Percentiles rank a stretch among this genome's conserved stretches.
Conservation (phyloP, 352 stramenopile species). For the Pythium scleroteichum region DNA sequence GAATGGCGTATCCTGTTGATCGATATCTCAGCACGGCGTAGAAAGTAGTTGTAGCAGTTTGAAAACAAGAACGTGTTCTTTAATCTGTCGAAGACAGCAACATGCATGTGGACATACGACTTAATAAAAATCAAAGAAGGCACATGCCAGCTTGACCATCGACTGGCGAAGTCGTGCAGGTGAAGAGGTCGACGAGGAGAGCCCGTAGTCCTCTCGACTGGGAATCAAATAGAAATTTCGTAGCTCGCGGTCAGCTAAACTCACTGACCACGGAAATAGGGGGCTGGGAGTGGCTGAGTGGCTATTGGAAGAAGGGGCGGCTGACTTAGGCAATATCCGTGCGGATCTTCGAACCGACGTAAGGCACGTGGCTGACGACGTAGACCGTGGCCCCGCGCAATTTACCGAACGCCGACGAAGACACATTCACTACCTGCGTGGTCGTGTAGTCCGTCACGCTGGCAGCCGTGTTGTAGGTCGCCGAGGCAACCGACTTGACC, state of each 20-base stretch:
- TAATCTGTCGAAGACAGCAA: neutral
- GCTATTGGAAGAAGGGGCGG: neutral
- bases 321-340: constrained; percentile 30
- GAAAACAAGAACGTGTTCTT: constrained; percentile 3
- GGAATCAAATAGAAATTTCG: neutral
- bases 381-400: constrained; percentile 54
- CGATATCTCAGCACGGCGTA: too few relatives aligned
- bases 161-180: constrained; percentile 14
- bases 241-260: neutral
- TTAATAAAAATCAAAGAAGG: constrained; percentile 13
- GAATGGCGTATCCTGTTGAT: too few relatives aligned
- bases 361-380: constrained; percentile 57
- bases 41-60: neutral
- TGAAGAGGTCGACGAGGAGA: neutral
- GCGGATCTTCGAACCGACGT: constrained; percentile 64
- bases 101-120: constrained; percentile 5
- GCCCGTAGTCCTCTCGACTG: neutral
- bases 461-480: constrained; percentile 22
- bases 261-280: neutral
- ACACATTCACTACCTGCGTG: constrained; percentile 63
- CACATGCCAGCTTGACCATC: constrained; percentile 16
- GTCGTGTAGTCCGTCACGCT: constrained; percentile 38
- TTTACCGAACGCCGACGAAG: constrained; percentile 63
- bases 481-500: constrained; percentile 29
- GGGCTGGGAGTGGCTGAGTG: neutral